Evolutionary conservation across 306 rosid genomes (phyloP).

Genomic region (Astragalus membranaceus): DNA sequence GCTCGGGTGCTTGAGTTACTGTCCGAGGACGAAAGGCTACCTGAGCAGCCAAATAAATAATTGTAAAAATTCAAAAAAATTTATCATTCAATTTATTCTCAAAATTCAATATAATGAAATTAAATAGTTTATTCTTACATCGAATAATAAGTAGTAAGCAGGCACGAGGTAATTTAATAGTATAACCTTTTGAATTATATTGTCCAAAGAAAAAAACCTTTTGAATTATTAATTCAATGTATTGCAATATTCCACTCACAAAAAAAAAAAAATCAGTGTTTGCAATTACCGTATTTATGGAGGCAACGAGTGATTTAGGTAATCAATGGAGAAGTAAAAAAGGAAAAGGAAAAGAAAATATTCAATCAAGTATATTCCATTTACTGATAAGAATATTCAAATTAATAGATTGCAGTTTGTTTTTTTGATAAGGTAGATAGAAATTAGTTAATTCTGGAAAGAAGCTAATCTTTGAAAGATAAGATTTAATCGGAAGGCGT

Average conservation of each 20-base stretch:
- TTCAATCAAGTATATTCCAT: conserved; percentile 11
- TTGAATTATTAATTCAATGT: background rate
- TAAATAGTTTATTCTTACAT: no score
- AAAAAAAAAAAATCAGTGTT: background rate
- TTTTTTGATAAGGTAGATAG: background rate
- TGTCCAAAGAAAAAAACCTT: no score
- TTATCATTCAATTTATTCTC: background rate
- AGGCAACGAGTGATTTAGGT: no score
- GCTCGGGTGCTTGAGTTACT: no score
- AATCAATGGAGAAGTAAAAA: no score
- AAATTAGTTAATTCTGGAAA: background rate
- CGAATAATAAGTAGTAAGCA: no score
- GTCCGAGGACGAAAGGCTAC: no score
- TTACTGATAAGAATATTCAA: background rate
- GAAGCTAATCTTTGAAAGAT: background rate
- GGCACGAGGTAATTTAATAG: background rate
- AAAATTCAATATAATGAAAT: background rate
- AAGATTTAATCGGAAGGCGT: no score
- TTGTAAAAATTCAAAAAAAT: background rate
- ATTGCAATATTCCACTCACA: background rate
- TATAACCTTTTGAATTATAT: no score
- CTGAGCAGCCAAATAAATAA: background rate
- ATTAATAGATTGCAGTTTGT: background rate
- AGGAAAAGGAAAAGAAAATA: no score
- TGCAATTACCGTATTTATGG: background rate